Base-by-base conservation (phyloP, 768 basidiomycete species). In the Tulasnella sp. region DNA sequence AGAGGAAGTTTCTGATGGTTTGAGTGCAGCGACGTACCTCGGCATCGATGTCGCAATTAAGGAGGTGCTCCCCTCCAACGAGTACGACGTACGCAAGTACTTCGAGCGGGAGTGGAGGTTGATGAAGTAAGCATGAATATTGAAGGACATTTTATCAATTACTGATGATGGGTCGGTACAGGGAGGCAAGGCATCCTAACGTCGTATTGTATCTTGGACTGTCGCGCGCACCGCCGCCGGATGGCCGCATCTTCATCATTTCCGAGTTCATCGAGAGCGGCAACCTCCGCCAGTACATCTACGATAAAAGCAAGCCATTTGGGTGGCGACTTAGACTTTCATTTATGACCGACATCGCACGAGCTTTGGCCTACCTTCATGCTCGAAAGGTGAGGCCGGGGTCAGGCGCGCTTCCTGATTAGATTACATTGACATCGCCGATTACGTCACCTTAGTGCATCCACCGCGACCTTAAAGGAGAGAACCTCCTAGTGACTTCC, bases 51-150 rank as follows among this genome's bases (percentile, higher is more conserved):
- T 98, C 46, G 96, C 96, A 44, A 94, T 98, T 84, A 98, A 98
- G 84, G 96, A 99, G 85, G 95, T 99, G 3, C 87, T 98, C 10
- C 95, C 95, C 0, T 95, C 93, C 29, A 92, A 85, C 6, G 94
- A 93, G 78, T 98, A 98, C 84, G 95, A 98, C 81, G 95, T 98
- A 46, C 89, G 91, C 81, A 99, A 99, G 85, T 99, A 99, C 86
- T 97, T 99, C 83, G 94, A 97, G 82, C 89, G 97, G n/a, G 97
- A 99, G 87, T 98, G 96, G 94, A 89, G 94, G 40, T 89, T 99
- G 40, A 98, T 98, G 95, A 95, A 95, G 88, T 89, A 82, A 79
- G 85, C 81, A 70, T 42, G 1, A 26, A 48, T 40, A 35, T 0
- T 42, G 7, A 69, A 69, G 35, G 18, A 13, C 15, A 2, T 42